phyloP scores from a whole-genome alignment of 768 basidiomycete genomes.

The Kwoniella dejecticola region DNA sequence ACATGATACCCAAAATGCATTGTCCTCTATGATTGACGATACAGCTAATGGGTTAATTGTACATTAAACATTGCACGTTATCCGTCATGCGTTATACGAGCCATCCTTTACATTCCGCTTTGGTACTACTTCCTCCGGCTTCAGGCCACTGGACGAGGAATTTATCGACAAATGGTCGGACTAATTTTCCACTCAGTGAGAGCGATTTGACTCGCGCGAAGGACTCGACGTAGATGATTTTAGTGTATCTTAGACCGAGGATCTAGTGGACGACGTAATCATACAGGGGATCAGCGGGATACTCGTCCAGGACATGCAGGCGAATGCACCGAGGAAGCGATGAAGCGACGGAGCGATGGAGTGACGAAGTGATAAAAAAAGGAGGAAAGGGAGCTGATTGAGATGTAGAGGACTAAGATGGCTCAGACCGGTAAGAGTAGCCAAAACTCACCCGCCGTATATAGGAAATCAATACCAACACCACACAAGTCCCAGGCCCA shows the following conservation, averaged over 20 bases:
- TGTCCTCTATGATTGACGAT: background rate
- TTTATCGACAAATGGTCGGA: slow-evolving; percentile 81
- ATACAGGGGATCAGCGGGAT: no score
- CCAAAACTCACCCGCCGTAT: slow-evolving; percentile 69
- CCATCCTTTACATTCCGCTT: slow-evolving; percentile 19
- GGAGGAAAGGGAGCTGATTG: no score
- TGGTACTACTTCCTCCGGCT: slow-evolving; percentile 10
- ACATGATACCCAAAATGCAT: slow-evolving; percentile 25
- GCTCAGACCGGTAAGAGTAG: no score
- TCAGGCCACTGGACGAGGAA: slow-evolving; percentile 92
- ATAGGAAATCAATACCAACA: slow-evolving; percentile 71
- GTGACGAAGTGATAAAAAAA: no score
- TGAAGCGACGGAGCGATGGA: no score
- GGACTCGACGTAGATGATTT: slow-evolving; percentile 84
- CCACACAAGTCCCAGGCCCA: slow-evolving; percentile 91
- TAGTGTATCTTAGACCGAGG: slow-evolving; percentile 70
- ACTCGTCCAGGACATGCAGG: no score
- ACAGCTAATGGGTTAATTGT: no score
- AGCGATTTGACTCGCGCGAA: slow-evolving; percentile 82
- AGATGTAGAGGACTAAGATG: no score
- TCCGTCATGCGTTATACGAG: slow-evolving; percentile 15
- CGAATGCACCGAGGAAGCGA: no score
- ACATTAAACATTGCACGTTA: no score
- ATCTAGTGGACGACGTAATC: slow-evolving; percentile 61
- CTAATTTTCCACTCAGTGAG: slow-evolving; percentile 79